These are phyloP conservation scores for Trichoderma asperelloides DNA, from an alignment of 495 filamentous ascomycete genomes.

Conservation along the genomic window DNA sequence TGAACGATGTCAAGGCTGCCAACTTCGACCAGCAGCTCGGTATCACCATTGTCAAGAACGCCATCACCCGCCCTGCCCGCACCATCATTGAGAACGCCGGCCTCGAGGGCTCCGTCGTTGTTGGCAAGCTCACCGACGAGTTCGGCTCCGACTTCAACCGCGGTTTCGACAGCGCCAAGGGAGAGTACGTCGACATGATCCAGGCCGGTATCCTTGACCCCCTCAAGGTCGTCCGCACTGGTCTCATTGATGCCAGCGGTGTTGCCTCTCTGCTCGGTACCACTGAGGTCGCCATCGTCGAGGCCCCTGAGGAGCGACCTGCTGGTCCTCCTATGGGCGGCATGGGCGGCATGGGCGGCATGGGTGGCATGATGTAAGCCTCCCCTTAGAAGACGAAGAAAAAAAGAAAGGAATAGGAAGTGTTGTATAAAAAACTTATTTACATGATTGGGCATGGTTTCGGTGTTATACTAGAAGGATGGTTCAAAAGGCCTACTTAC, in stretches of 20 bases:
- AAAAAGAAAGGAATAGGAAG: constrained; percentile 17
- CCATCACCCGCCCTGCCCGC: constrained; percentile 87
- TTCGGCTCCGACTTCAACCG: constrained; percentile 91
- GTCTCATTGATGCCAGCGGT: constrained; percentile 86
- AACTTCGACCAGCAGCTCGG: constrained; percentile 99
- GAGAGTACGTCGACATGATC: constrained; percentile 99
- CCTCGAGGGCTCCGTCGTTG: constrained; percentile 87
- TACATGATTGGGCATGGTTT: constrained; percentile 16
- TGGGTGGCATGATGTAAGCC: constrained; percentile 48
- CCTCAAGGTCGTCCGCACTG: constrained; percentile 97
- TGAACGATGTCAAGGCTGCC: constrained; percentile 68
- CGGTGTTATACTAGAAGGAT: constrained; percentile 20
- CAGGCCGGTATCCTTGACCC: constrained; percentile 92
- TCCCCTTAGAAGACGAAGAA: neutral
- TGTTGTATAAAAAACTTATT: neutral
- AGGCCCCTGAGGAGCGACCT: constrained; percentile 86
- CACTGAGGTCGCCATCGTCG: constrained; percentile 94
- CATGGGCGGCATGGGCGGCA: constrained; percentile 58
- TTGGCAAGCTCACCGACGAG: constrained; percentile 97
- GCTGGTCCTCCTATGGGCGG: constrained; percentile 40
- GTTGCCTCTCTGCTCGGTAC: constrained; percentile 96
- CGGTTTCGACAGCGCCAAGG: constrained; percentile 90
- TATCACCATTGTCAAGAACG: constrained; percentile 93
- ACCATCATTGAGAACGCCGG: constrained; percentile 98
- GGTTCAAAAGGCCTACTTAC: constrained; percentile 4